A percentile compares a stretch with the other conserved stretches of the same genome.
phyloP scores from a whole-genome alignment of 192 early-diverging fungal genomes.

The Kappamyces sp. region DNA sequence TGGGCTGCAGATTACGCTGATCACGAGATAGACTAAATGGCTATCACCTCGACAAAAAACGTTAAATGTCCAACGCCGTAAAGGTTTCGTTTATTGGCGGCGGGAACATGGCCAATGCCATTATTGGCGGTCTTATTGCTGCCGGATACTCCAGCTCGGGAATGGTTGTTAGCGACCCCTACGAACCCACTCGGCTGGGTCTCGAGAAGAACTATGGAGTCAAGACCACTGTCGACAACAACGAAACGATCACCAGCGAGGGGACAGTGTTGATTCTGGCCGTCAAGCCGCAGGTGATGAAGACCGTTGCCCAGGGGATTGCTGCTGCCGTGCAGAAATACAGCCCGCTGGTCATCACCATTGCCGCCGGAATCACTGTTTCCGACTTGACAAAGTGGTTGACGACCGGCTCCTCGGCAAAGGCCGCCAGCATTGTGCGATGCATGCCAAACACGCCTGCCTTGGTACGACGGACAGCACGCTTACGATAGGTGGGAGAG shows the following conservation, averaged over 20 bases:
- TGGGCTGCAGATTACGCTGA: too few species aligned
- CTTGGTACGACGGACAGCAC: constrained; percentile 39
- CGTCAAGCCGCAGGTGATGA: constrained; percentile 88
- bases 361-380: constrained; percentile 80
- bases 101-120: constrained; percentile 93
- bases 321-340: constrained; percentile 37
- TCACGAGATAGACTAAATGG: too few species aligned
- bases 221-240: constrained; percentile 56
- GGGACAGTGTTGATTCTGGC: constrained; percentile 77
- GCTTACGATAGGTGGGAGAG: constrained; percentile 30
- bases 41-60: too few species aligned
- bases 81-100: constrained; percentile 52
- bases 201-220: constrained; percentile 52
- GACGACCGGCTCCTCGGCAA: constrained; percentile 18
- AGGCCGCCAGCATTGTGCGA: constrained; percentile 52
- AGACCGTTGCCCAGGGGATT: constrained; percentile 57
- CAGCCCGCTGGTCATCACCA: constrained; percentile 70
- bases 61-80: neutral
- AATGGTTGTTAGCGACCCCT: constrained; percentile 78
- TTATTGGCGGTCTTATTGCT: constrained; percentile 79
- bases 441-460: constrained; percentile 98
- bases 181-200: constrained; percentile 54
- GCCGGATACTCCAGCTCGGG: constrained; percentile 61
- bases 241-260: constrained; percentile 41
- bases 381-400: constrained; percentile 73